Evolutionary conservation across 257 asterid genomes (phyloP).

Genomic region (Cruciata laevipes): DNA sequence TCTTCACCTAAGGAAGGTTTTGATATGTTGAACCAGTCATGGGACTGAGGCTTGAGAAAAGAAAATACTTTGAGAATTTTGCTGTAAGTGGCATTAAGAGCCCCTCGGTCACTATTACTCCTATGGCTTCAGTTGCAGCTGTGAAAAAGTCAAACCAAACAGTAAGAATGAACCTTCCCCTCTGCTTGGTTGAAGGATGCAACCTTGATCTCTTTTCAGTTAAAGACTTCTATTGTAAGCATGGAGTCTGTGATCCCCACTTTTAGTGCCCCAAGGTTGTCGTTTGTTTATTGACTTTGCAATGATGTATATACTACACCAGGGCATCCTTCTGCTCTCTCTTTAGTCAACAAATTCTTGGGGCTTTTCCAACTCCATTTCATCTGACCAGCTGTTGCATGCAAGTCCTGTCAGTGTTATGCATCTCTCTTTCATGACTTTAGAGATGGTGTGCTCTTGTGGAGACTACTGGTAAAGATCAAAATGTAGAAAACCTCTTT

Average conservation of each 20-base stretch:
- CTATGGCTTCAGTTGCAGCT: slow-evolving; percentile 35
- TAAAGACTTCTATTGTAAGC: slow-evolving; percentile 85
- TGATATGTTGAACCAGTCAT: slow-evolving; percentile 49
- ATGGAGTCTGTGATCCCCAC: slow-evolving; percentile 73
- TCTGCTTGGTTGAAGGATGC: slow-evolving; percentile 86
- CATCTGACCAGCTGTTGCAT: too few relatives aligned
- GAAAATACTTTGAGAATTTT: slow-evolving; percentile 63
- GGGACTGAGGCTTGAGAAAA: slow-evolving; percentile 78
- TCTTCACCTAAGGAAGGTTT: too few relatives aligned
- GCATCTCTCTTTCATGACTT: too few relatives aligned
- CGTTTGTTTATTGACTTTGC: too few relatives aligned
- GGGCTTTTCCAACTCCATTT: too few relatives aligned
- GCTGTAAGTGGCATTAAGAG: slow-evolving; percentile 39
- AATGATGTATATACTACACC: too few relatives aligned
- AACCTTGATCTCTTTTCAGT: slow-evolving; percentile 59
- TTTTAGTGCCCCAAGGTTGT: slow-evolving; percentile 65
- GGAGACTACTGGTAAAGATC: too few relatives aligned
- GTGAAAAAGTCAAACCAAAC: slow-evolving; percentile 47
- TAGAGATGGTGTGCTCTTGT: too few relatives aligned
- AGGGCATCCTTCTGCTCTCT: too few relatives aligned
- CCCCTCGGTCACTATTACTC: slow-evolving; percentile 30
- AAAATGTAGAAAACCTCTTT: too few relatives aligned
- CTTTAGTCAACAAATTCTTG: too few relatives aligned
- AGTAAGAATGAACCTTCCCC: slow-evolving; percentile 31
- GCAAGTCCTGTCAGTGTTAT: too few relatives aligned